Base-by-base conservation (phyloP, 2,329 filamentous ascomycete species). In the Rhexocercosporidium sp. region DNA sequence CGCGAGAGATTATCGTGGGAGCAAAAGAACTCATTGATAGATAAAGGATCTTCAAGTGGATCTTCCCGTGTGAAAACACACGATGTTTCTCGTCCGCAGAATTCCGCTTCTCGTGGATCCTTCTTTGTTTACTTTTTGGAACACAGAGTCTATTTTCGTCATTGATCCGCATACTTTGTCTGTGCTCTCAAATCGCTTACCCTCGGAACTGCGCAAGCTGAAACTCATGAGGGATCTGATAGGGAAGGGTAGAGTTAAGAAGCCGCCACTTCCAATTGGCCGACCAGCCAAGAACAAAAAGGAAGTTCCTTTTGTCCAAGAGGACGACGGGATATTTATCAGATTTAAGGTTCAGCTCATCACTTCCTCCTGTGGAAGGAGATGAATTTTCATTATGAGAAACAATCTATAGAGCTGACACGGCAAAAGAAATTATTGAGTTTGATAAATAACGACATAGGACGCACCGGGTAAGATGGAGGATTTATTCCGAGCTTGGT, bases 91-190 rank as follows among this genome's bases (percentile, higher is more conserved):
- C 41, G n/a, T 14, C 18, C 44, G 22, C n/a, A 16, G 22, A 7
- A 34, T 20, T 57, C 20, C 18, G 31, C 9, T 57, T 22, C 53
- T 25, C n/a, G 18, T 54, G 31, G 34, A 22, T 20, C 16, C 25
- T 25, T 57, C 34, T 20, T 57, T 57, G 34, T 39, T 56, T 57
- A 57, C 31, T 34, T 57, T 37, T 57, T 57, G 53, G 53, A 31
- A 31, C 29, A 31, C 53, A 37, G 22, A 37, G 16, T 39, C 34
- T 22, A 39, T 41, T 39, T 37, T 41, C 34, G n/a, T 16, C n/a
- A 39, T 41, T n/a, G 53, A 57, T 25, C n/a, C 53, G 53, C 31
- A 57, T 20, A 3, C 53, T 20, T 56, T 20, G 20, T 41, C 53
- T 25, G 31, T 22, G n/a, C 20, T n/a, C 3, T n/a, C 18, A 22